Percentiles rank a stretch among this genome's conserved stretches.
Conservation (phyloP, 495 filamentous ascomycete species). For the Xylaria cubensis region DNA sequence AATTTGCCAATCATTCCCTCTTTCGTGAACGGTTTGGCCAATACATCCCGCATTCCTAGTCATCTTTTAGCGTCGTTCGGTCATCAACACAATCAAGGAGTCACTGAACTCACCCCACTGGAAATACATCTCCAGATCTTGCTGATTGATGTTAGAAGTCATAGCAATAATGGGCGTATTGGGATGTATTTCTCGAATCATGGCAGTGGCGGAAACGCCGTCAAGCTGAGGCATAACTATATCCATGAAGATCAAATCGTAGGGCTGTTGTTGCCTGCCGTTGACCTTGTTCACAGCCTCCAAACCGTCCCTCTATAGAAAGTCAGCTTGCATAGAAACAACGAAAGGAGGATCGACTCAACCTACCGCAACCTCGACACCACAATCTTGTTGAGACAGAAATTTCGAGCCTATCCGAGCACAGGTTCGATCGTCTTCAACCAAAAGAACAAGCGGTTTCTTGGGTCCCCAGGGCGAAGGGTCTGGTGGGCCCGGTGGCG, state of each 20-base stretch:
- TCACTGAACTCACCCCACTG: conserved; percentile 77
- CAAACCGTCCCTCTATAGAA: conserved; percentile 77
- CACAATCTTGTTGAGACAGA: conserved; percentile 83
- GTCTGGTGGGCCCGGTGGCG: conserved; percentile 36
- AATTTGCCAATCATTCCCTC: conserved; percentile 91
- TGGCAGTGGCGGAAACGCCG: conserved; percentile 90
- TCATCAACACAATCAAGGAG: conserved; percentile 11
- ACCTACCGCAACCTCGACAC: conserved; percentile 90
- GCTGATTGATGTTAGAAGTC: conserved; percentile 97
- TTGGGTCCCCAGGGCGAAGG: conserved; percentile 70
- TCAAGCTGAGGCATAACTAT: conserved; percentile 98
- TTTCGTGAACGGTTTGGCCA: conserved; percentile 96
- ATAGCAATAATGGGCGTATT: conserved; percentile 94
- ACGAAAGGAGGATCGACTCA: conserved; percentile 11
- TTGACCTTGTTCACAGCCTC: conserved; percentile 95
- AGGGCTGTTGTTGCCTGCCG: conserved; percentile 67
- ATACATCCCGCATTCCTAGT: conserved; percentile 96
- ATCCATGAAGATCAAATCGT: conserved; percentile 97
- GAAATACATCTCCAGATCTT: conserved; percentile 98
- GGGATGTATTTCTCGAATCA: conserved; percentile 87
- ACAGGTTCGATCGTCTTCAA: conserved; percentile 96
- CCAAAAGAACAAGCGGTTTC: conserved; percentile 84
- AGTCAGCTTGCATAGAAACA: conserved; percentile 30
- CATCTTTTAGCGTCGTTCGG: conserved; percentile 31
- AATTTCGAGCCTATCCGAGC: conserved; percentile 95